Evolutionary conservation across 2,329 filamentous ascomycete species (phyloP).

Genomic region (Lachnellula subtilissima): DNA sequence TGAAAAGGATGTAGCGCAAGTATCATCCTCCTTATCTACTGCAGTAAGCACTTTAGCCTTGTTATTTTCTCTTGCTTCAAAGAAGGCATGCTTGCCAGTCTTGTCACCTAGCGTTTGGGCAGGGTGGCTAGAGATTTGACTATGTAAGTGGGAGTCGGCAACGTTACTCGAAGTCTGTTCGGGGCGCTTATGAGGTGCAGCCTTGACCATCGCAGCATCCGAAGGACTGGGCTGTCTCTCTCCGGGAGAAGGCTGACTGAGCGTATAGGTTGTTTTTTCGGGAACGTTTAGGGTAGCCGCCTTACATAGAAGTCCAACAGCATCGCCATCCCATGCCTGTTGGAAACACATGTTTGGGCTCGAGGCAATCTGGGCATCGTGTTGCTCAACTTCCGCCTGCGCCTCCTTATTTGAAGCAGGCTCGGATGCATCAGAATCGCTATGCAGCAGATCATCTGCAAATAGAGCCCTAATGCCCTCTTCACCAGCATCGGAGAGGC

Average conservation of each 20-base stretch:
- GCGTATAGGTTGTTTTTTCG: neutral
- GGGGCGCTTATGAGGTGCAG: slow-evolving; percentile 3
- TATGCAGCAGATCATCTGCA: slow-evolving; percentile 11
- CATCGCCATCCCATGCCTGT: neutral
- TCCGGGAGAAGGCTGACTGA: neutral
- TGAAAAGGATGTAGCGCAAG: neutral
- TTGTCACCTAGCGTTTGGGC: slow-evolving; percentile 23
- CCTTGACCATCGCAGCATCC: slow-evolving; percentile 36
- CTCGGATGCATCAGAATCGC: neutral
- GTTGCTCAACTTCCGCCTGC: neutral
- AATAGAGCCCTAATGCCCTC: slow-evolving; percentile 22
- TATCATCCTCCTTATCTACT: slow-evolving; percentile 2
- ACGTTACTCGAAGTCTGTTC: neutral
- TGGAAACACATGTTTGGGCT: neutral
- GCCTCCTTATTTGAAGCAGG: neutral
- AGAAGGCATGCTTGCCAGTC: slow-evolving; percentile 29
- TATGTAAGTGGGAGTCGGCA: neutral
- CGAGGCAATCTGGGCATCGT: neutral
- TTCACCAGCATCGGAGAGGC: slow-evolving; percentile 22
- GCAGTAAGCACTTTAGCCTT: slow-evolving; percentile 16
- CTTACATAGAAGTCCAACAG: neutral
- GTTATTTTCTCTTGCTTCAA: slow-evolving; percentile 30
- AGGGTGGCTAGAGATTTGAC: slow-evolving; percentile 2
- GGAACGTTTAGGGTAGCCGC: neutral
- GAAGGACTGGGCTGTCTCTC: slow-evolving; percentile 33